Base-by-base conservation (phyloP, 2,329 filamentous ascomycete genomes). In the Alternaria sp. region DNA sequence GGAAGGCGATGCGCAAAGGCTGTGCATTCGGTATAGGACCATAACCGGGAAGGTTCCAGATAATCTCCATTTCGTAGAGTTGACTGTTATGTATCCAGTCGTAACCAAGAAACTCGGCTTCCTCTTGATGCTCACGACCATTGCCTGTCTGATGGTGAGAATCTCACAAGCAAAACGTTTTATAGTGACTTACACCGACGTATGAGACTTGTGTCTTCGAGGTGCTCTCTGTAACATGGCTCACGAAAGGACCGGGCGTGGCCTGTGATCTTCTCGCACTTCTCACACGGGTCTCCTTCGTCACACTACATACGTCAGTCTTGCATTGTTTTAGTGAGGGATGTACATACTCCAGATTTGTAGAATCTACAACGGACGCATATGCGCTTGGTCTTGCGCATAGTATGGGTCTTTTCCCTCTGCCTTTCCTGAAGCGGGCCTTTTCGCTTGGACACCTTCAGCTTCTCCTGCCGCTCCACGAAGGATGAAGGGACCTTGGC, bases 291-390 rank as follows among this genome's bases (percentile, higher is more conserved):
- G 26, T 71, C 66, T 17, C 70, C 72, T 46, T 70, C 66, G 49
- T 77, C 74, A 48, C 75, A 77, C 72, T 75, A 48, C 8, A 33
- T 44, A 6, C 31, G 37, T 66, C 31, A 66, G 60, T 36, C 41
- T 39, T 37, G 23, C 13, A 26, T 21, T 24, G 17, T 33, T 17
- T 21, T 7, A 14, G 13, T n/a, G 13, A 41, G 10, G 8, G 17
- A 28, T 1, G 10, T 28, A 57, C 70, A 28, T 70, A 75, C 73
- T 17, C 71, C 68, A 11, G 69, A 67, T 51, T 76, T 76, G 65
- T 75, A 77, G 37, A 77, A 71, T 49, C 70, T 71, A 57, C 75
- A 77, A 29, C 74, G 73, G 8, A 76, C 63, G 50, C 75, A 77
- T 39, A 67, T 68, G 5, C 66, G 62, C 48, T 71, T 72, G 7